Base-by-base conservation (phyloP, 352 stramenopile genomes). In the Thraustotheca clavata region DNA sequence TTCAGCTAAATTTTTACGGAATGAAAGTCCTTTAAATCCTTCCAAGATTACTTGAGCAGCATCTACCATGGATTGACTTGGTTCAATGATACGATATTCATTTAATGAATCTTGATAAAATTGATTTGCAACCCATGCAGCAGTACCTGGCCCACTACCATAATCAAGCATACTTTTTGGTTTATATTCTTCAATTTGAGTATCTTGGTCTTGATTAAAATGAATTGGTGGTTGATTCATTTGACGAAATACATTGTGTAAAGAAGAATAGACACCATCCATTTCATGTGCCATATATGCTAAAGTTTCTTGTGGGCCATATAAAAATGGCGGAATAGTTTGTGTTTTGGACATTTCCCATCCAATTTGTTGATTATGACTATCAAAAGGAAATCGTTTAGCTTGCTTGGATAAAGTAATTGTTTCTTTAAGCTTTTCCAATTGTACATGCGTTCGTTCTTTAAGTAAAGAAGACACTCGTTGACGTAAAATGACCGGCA, bases 41-140 rank as follows among this genome's bases (percentile, higher is more conserved):
- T 89, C 78, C 8, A 94, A 69, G 59, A 91, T 36, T 36, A 86
- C 75, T 48, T 88, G 69, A 0, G 82, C 79, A 0, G 84, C 85
- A 66, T 94, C 83, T 29, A 89, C 68, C 85, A 94, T 94, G 35
- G 83, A 91, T 61, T 94, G 85, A 50, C 83, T 92, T 34, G 85
- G 82, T 61, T 94, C 85, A 41, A 94, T 72, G 18, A 94, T 68
- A 26, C 83, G 80, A 49, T 88, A 92, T 26, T 77, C 75, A 24
- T 72, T 66, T 36, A 92, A 49, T 38, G 78, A 82, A 4, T 83
- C 71, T 24, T 74, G 72, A 32, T 76, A 94, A 38, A 89, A 83
- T 22, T 84, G 69, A 34, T 87, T 88, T 12, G 81, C 80, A 38
- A 77, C 85, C 85, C 85, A 94, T 2, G 79, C 86, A 0, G 81